Conservation (phyloP, 1,284 basidiomycete species). For the Naganishia albida region DNA sequence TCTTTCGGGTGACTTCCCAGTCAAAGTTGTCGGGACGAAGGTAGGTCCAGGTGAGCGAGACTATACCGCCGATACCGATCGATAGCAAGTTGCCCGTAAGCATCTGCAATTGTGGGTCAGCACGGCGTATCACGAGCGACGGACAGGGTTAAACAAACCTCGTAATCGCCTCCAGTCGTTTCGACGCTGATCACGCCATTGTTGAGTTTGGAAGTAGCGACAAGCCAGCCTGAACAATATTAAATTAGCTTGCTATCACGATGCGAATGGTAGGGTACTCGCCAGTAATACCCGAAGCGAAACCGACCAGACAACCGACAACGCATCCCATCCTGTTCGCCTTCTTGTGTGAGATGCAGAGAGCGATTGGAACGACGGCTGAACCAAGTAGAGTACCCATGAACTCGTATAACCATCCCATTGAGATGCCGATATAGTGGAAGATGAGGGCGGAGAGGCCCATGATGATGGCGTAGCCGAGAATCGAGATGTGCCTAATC, state of each 20-base stretch:
- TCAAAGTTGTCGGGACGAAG: conserved; percentile 77
- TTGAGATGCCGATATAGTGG: conserved; percentile 82
- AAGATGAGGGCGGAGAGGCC: conserved; percentile 81
- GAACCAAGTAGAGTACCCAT: conserved; percentile 67
- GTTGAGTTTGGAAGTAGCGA: conserved; percentile 73
- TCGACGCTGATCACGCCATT: conserved; percentile 69
- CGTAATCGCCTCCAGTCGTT: conserved; percentile 64
- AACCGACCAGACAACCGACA: conserved; percentile 68
- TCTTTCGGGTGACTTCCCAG: conserved; percentile 72
- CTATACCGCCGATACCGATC: conserved; percentile 75
- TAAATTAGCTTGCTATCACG: not conserved
- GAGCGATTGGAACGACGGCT: conserved; percentile 81
- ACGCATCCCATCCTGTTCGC: conserved; percentile 83
- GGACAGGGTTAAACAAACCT: conserved; percentile 27
- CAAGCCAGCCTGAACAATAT: conserved; percentile 67
- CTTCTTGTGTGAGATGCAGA: conserved; percentile 75
- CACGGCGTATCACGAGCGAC: not conserved
- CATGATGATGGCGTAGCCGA: conserved; percentile 75
- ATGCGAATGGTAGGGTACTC: not conserved
- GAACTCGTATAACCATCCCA: conserved; percentile 75
- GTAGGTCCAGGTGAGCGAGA: conserved; percentile 66
- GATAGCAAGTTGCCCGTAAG: conserved; percentile 84
- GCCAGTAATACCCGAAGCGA: conserved; percentile 65
- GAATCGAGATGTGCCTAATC: conserved; percentile 55
- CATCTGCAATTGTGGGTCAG: conserved; percentile 37